phyloP scores from a whole-genome alignment of 2,329 filamentous ascomycete species.

The Venturia asperata region DNA sequence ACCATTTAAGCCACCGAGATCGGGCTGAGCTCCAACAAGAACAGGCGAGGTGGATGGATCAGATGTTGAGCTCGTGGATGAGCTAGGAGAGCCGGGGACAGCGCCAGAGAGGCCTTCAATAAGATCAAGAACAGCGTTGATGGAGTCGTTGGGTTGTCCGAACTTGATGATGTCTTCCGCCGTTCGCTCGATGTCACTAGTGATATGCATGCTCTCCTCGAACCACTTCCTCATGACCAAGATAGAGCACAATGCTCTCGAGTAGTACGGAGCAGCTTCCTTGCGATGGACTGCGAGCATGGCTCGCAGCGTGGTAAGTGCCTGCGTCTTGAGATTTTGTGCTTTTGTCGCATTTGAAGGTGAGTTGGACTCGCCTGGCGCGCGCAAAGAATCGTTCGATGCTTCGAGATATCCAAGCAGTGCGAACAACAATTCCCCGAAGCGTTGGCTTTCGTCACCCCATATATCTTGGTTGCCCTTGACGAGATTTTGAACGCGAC shows the following conservation, averaged over 20 bases:
- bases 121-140: slow-evolving; percentile 34
- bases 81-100: slow-evolving; percentile 22
- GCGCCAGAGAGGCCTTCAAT: slow-evolving; percentile 29
- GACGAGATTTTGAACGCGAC: slow-evolving; percentile 67
- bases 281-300: slow-evolving; percentile 62
- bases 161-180: slow-evolving; percentile 64
- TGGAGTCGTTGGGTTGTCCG: slow-evolving; percentile 52
- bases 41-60: slow-evolving; percentile 31
- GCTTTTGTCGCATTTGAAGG: slow-evolving; percentile 53
- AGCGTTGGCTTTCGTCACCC: slow-evolving; percentile 61
- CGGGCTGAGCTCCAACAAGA: slow-evolving; percentile 20
- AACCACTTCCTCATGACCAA: slow-evolving; percentile 58
- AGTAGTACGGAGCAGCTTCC: slow-evolving; percentile 60
- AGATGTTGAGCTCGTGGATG: slow-evolving; percentile 22
- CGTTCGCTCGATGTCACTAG: slow-evolving; percentile 65
- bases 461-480: slow-evolving; percentile 55
- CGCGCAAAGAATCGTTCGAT: slow-evolving; percentile 33
- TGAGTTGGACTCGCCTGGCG: slow-evolving; percentile 34
- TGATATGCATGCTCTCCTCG: slow-evolving; percentile 63
- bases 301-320: slow-evolving; percentile 65
- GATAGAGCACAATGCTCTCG: slow-evolving; percentile 59
- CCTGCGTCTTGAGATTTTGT: slow-evolving; percentile 66
- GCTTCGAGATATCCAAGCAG: slow-evolving; percentile 67
- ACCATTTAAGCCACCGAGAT: slow-evolving; percentile 18
- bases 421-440: slow-evolving; percentile 58